These are phyloP conservation scores for Vitis hybrid DNA, from an alignment of 177 flowering plant species.

Conservation along the genomic window DNA sequence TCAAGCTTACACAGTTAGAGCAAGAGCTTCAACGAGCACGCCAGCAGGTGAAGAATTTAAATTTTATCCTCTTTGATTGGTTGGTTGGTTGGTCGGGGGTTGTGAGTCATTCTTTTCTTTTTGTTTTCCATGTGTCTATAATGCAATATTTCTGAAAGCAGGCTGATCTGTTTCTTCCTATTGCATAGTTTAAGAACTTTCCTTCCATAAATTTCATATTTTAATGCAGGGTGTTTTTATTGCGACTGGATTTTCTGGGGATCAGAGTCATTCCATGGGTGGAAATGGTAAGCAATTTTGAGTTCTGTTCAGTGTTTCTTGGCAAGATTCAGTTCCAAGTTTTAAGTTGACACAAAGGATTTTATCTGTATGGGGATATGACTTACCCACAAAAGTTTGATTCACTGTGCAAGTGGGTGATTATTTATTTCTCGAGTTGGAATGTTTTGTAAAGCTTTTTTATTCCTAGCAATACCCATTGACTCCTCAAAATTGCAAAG, in stretches of 20 bases:
- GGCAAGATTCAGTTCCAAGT: no score
- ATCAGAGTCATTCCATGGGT: conserved; percentile 41
- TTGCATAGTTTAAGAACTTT: neutral
- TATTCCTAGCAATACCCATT: no score
- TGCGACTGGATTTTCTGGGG: conserved; percentile 47
- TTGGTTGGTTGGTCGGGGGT: neutral
- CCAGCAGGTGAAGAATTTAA: conserved; percentile 60
- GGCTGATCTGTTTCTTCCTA: neutral
- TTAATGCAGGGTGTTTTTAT: conserved; percentile 59
- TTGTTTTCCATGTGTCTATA: neutral
- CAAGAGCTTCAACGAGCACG: conserved; percentile 80
- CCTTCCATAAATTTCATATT: neutral
- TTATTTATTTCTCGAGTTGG: no score
- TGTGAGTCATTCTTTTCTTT: neutral
- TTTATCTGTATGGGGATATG: no score
- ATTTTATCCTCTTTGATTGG: no score
- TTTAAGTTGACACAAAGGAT: no score
- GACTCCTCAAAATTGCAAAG: no score
- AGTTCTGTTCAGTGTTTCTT: neutral
- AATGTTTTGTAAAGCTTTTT: no score
- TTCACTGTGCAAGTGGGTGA: no score
- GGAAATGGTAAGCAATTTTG: conserved; percentile 55
- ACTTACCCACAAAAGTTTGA: no score
- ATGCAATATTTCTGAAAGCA: neutral
- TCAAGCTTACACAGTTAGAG: conserved; percentile 72